These are phyloP conservation scores for Trichophyton rubrum DNA, from an alignment of 2,329 filamentous ascomycete genomes.

Conservation along the genomic window DNA sequence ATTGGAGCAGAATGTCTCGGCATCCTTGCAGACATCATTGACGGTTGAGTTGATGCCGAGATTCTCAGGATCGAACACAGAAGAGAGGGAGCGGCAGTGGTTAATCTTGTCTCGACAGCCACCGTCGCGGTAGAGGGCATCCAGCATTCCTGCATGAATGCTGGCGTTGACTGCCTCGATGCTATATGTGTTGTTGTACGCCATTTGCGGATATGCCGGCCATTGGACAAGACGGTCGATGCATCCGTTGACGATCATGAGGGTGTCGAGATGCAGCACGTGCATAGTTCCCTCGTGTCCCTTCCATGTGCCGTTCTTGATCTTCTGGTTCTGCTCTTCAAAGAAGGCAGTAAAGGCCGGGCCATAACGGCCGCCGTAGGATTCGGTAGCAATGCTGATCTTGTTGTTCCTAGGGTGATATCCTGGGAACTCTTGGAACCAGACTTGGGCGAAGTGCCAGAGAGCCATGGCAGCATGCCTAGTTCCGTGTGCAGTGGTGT, in stretches of 20 bases:
- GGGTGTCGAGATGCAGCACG: slow-evolving; percentile 27
- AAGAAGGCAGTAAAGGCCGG: neutral
- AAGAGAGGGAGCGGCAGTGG: slow-evolving; percentile 27
- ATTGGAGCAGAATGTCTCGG: slow-evolving; percentile 28
- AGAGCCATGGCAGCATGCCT: neutral
- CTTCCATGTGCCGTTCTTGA: neutral
- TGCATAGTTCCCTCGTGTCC: neutral
- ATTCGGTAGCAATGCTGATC: slow-evolving; percentile 1
- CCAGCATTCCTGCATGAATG: slow-evolving; percentile 27
- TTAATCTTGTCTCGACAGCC: slow-evolving; percentile 39
- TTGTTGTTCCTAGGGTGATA: neutral
- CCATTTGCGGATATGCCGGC: slow-evolving; percentile 34
- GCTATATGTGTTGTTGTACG: slow-evolving; percentile 41
- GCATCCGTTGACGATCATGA: slow-evolving; percentile 32
- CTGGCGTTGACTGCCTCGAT: slow-evolving; percentile 35
- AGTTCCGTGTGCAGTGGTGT: neutral
- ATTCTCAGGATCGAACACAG: neutral
- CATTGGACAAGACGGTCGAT: slow-evolving; percentile 31
- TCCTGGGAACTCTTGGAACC: slow-evolving; percentile 3
- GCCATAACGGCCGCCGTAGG: neutral
- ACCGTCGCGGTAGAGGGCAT: slow-evolving; percentile 25
- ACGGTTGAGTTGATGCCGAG: slow-evolving; percentile 16
- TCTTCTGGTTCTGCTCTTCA: neutral
- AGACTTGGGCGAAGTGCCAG: slow-evolving; percentile 1
- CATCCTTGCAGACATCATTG: slow-evolving; percentile 26